Percentiles rank a stretch among this genome's conserved stretches.
These are phyloP conservation scores for Candida railenensis DNA, from an alignment of 805 yeast genomes.

Conservation along the genomic window DNA sequence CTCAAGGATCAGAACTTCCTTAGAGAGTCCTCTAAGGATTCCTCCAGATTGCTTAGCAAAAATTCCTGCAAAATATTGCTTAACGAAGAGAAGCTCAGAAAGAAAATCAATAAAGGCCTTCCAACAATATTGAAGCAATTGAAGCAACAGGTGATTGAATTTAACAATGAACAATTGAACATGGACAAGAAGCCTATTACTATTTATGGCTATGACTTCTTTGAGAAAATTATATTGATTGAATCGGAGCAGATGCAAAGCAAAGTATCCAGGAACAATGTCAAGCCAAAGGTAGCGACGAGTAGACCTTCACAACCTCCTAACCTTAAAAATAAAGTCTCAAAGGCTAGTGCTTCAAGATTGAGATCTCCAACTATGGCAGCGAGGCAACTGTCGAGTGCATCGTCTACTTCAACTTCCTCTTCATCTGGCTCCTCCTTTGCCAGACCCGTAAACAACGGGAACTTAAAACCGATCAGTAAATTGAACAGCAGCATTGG, in stretches of 20 bases:
- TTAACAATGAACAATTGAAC: constrained; percentile 36
- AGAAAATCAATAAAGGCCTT: constrained; percentile 60
- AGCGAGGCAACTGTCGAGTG: not conserved
- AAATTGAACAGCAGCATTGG: not conserved
- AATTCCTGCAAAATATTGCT: constrained; percentile 76
- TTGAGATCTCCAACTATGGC: not conserved
- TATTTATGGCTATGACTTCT: constrained; percentile 51
- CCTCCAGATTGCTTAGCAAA: constrained; percentile 72
- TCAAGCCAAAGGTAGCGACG: not conserved
- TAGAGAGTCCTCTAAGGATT: constrained; percentile 70
- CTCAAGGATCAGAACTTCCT: constrained; percentile 60
- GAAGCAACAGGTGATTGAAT: constrained; percentile 44
- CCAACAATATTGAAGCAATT: constrained; percentile 63
- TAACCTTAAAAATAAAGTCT: not conserved
- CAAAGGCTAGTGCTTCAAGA: not conserved
- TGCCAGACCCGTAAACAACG: not conserved
- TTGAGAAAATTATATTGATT: constrained; percentile 33
- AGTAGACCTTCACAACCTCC: not conserved
- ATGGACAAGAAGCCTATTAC: constrained; percentile 21
- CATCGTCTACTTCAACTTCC: not conserved
- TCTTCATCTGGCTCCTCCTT: not conserved
- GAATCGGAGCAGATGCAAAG: constrained; percentile 21
- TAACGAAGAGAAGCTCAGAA: constrained; percentile 77
- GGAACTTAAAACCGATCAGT: not conserved
- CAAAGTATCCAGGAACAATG: not conserved